Evolutionary conservation across 2,329 filamentous ascomycete species (phyloP), one percentile per base, ranked within the genome.

Genomic region (Escovopsis weberi): DNA sequence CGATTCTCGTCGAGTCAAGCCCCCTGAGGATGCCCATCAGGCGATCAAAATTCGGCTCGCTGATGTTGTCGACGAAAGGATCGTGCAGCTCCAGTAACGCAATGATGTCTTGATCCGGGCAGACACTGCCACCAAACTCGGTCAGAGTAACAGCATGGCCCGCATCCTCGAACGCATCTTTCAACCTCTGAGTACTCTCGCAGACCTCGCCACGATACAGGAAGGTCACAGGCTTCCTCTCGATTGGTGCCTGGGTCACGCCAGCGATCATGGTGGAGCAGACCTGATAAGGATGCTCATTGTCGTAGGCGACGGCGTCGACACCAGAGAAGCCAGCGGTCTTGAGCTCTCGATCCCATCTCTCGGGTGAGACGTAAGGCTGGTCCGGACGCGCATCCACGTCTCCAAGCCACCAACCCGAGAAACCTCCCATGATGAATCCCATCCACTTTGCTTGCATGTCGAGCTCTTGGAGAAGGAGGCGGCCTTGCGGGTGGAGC

Each of bases 401-500:
- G 2, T 43, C 47, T 6, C 61, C 59, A 5, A 37, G 35, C 35
- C 35, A 37, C 35, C 35, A 37, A 3, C 35, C 35, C 11, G 35
- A 37, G 35, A 37, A 37, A 8, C 35, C 35, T 9, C 35, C 57
- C 33, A 55, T 47, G 28, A 59, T 48, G 34, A 48, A 55, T 37
- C 54, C 56, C 26, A 54, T 26, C 9, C 23, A 46, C 18, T 40
- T 44, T 7, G 37, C 39, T 9, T 42, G 28, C 2, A 39, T 34
- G 30, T 8, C 47, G 23, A 54, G 49, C 37, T 61, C 58, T 28
- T 54, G 49, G 3, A 61, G 42, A 3, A 59, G 37, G 3, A 61
- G 52, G 39, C 53, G 54, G 1, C 59, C 59, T 5, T 52, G 54
- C 0, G 59, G 55, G 33, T 51, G 55, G 6, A 61, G 50, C 3